Percentiles rank a stretch among this genome's conserved stretches.
phyloP scores from a whole-genome alignment of 2,329 filamentous ascomycete species.

The Didymella glomerata region DNA sequence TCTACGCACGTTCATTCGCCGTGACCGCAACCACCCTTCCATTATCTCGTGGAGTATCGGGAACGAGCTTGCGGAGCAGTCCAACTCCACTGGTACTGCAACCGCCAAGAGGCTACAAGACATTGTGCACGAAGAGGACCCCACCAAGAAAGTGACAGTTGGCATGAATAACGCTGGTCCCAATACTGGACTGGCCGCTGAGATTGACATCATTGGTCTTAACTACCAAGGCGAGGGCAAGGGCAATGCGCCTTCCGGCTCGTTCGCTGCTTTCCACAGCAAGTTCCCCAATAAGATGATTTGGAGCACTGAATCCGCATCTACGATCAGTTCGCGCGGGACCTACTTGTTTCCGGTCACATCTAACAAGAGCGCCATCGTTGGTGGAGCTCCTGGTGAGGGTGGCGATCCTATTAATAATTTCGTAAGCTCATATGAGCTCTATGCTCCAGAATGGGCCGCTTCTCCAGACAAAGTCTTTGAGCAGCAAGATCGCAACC shows the following conservation, averaged over 20 bases:
- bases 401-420: slow-evolving; percentile 48
- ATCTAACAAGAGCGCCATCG: slow-evolving; percentile 47
- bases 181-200: slow-evolving; percentile 50
- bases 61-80: slow-evolving; percentile 63
- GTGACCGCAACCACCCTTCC: slow-evolving; percentile 64
- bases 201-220: slow-evolving; percentile 60
- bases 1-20: slow-evolving; percentile 60
- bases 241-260: slow-evolving; percentile 50
- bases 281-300: slow-evolving; percentile 59
- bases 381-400: slow-evolving; percentile 44
- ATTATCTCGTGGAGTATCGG: slow-evolving; percentile 63
- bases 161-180: slow-evolving; percentile 60
- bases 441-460: slow-evolving; percentile 60
- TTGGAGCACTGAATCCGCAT: slow-evolving; percentile 45
- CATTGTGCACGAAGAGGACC: slow-evolving; percentile 59
- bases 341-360: slow-evolving; percentile 64
- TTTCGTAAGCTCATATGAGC: slow-evolving; percentile 61
- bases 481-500: slow-evolving; percentile 56
- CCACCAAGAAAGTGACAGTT: slow-evolving; percentile 56
- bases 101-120: slow-evolving; percentile 51
- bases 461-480: slow-evolving; percentile 65
- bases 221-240: slow-evolving; percentile 66
- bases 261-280: slow-evolving; percentile 57
- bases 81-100: slow-evolving; percentile 43
- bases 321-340: slow-evolving; percentile 60